Conservation (phyloP, 2,329 filamentous ascomycete species). For the Ascocoryne sarcoides region DNA sequence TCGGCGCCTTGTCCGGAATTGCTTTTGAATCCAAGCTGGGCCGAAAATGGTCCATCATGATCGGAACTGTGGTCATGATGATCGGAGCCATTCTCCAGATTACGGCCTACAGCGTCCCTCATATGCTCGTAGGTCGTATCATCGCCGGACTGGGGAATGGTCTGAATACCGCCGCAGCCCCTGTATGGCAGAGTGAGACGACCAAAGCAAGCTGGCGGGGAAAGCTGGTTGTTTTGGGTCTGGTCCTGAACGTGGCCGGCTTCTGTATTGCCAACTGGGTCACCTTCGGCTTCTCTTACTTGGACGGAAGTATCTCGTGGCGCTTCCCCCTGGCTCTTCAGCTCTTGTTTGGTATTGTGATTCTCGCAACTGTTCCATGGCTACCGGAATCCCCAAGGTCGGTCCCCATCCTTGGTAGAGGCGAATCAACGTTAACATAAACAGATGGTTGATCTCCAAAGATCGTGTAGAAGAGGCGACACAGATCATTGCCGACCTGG, state of each 20-base stretch:
- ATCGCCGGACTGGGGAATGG: constrained; percentile 44
- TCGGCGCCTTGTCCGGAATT: constrained; percentile 39
- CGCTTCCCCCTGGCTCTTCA: constrained; percentile 83
- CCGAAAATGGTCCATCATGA: constrained; percentile 41
- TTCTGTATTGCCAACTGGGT: constrained; percentile 95
- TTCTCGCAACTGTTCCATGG: constrained; percentile 75
- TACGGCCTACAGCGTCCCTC: constrained; percentile 30
- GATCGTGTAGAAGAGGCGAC: too few relatives aligned
- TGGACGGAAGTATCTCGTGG: constrained; percentile 79
- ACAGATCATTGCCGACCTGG: too few relatives aligned
- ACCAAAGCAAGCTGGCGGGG: constrained; percentile 36
- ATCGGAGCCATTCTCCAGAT: constrained; percentile 42
- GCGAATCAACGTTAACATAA: too few relatives aligned
- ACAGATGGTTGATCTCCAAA: too few relatives aligned
- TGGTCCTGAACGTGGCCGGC: constrained; percentile 46
- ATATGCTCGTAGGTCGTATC: constrained; percentile 40
- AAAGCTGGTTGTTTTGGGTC: constrained; percentile 43
- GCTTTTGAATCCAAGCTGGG: constrained; percentile 48
- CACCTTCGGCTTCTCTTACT: constrained; percentile 91
- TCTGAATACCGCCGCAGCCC: constrained; percentile 39
- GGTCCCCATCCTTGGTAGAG: too few relatives aligned
- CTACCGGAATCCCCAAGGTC: constrained; percentile 95
- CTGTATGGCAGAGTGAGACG: constrained; percentile 58
- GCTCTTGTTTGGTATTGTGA: constrained; percentile 78
- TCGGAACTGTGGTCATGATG: constrained; percentile 48